These are phyloP conservation scores for Phytophthora niederhauseri DNA, from an alignment of 352 stramenopile genomes.

Conservation along the genomic window DNA sequence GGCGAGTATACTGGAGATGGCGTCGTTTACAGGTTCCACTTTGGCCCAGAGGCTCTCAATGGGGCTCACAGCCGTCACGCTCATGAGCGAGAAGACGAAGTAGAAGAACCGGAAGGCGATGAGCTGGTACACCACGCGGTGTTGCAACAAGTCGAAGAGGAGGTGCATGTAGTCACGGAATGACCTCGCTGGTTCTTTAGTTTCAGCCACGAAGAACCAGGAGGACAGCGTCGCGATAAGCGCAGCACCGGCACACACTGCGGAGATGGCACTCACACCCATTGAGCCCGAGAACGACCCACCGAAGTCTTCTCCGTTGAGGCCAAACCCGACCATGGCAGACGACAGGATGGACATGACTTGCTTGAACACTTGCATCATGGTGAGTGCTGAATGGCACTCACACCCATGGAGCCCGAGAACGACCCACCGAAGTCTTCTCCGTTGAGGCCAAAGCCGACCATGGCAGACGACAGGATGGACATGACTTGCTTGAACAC, in stretches of 20 bases:
- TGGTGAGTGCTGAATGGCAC: conserved; percentile 50
- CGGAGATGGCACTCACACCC: conserved; percentile 48
- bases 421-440: conserved; percentile 55
- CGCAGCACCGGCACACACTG: conserved; percentile 34
- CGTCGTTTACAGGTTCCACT: conserved; percentile 49
- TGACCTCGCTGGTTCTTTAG: conserved; percentile 21
- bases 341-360: conserved; percentile 48
- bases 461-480: conserved; percentile 54
- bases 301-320: conserved; percentile 56
- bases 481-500: conserved; percentile 44
- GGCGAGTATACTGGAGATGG: conserved; percentile 37
- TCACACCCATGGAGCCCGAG: conserved; percentile 50
- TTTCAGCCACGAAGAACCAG: conserved; percentile 53
- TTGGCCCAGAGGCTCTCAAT: conserved; percentile 48
- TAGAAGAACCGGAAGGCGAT: conserved; percentile 53
- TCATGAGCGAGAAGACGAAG: conserved; percentile 45
- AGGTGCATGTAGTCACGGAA: conserved; percentile 24
- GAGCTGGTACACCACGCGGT: conserved; percentile 53
- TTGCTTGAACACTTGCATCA: conserved; percentile 50
- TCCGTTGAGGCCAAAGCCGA: conserved; percentile 59
- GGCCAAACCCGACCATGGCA: conserved; percentile 56
- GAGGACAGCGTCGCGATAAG: conserved; percentile 36
- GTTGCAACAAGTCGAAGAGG: conserved; percentile 53
- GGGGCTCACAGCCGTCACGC: conserved; percentile 33
- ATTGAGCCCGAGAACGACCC: conserved; percentile 53